Evolutionary conservation across 805 yeast species (phyloP).

Genomic region (Tetrapisispora fleetii): DNA sequence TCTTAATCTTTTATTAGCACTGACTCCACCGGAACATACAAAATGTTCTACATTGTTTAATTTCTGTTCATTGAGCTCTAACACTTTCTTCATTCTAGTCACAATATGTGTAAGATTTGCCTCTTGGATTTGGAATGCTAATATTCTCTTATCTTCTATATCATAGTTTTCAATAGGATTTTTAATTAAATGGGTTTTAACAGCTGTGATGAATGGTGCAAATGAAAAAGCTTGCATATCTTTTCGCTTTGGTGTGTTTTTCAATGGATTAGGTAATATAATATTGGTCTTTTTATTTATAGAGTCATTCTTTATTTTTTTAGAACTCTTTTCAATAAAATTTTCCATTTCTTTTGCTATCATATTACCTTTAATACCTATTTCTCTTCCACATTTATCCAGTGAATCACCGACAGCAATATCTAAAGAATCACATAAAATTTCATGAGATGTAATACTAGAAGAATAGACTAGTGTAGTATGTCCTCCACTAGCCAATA

Average conservation of each 20-base stretch:
- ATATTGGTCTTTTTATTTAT: conserved; percentile 4
- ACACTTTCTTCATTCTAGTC: conserved; percentile 44
- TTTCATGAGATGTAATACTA: conserved; percentile 54
- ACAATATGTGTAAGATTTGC: conserved; percentile 64
- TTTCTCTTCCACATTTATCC: conserved; percentile 82
- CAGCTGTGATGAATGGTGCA: conserved; percentile 58
- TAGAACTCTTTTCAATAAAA: conserved; percentile 28
- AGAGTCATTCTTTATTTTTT: not conserved
- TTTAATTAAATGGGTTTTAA: conserved; percentile 31
- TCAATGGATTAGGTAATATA: conserved; percentile 43
- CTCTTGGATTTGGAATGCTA: conserved; percentile 53
- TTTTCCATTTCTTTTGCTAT: conserved; percentile 74
- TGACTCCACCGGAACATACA: conserved; percentile 93
- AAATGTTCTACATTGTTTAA: conserved; percentile 39
- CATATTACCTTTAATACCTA: conserved; percentile 76
- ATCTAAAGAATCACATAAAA: conserved; percentile 67
- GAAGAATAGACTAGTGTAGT: conserved; percentile 71
- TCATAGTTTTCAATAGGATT: conserved; percentile 11
- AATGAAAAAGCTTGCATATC: conserved; percentile 55
- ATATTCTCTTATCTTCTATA: conserved; percentile 29
- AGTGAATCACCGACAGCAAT: conserved; percentile 90
- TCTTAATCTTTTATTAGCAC: conserved; percentile 57
- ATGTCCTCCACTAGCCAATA: conserved; percentile 89
- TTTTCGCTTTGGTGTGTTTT: conserved; percentile 37
- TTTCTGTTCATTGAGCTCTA: conserved; percentile 34